phyloP scores from a whole-genome alignment of 2,329 filamentous ascomycete species.

The Polytolypa hystricis region DNA sequence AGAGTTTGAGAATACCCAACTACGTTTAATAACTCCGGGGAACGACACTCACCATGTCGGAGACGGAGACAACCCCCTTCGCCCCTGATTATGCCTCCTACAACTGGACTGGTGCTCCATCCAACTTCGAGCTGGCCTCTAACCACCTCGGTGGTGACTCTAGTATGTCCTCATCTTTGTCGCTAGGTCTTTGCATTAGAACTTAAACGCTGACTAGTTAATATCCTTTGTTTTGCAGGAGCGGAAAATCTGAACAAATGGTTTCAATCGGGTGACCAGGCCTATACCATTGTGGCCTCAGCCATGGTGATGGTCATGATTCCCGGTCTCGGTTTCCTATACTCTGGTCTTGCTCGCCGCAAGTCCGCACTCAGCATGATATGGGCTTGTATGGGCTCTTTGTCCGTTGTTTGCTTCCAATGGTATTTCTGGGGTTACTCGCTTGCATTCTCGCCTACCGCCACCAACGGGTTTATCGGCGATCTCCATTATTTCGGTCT shows the following conservation, averaged over 20 bases:
- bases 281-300: constrained; percentile 79
- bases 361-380: constrained; percentile 97
- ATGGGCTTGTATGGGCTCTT: constrained; percentile 92
- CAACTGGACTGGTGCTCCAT: constrained; percentile 37
- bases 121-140: constrained; percentile 35
- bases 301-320: constrained; percentile 97
- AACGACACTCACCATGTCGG: constrained; percentile 6
- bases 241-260: constrained; percentile 89
- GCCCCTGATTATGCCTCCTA: constrained; percentile 37
- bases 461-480: constrained; percentile 83
- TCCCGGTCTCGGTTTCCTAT: constrained; percentile 91
- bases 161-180: constrained; percentile 45
- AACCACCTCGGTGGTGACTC: constrained; percentile 65
- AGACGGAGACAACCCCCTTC: constrained; percentile 21
- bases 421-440: constrained; percentile 99
- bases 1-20: too few relatives aligned
- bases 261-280: constrained; percentile 83
- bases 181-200: constrained; percentile 1
- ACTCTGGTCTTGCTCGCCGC: constrained; percentile 91
- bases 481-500: constrained; percentile 83
- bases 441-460: constrained; percentile 72
- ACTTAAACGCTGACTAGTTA: constrained; percentile 7
- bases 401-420: constrained; percentile 86
- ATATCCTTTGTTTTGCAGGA: too few relatives aligned
- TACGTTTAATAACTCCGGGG: neutral